These are phyloP conservation scores for Trametes hirsuta DNA, from an alignment of 1,284 basidiomycete species.

Conservation along the genomic window DNA sequence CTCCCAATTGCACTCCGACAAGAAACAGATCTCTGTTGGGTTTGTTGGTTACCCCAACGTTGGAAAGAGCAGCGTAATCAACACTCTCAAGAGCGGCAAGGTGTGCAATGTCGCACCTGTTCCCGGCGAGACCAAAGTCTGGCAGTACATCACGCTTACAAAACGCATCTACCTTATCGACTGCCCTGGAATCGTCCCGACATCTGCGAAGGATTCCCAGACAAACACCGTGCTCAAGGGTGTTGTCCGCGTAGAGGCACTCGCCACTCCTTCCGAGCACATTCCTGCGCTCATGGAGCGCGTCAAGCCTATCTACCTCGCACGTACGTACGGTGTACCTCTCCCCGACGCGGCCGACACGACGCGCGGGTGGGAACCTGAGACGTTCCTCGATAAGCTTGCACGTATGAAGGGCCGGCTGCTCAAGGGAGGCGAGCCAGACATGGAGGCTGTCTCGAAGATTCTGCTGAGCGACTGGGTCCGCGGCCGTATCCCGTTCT, in stretches of 20 bases:
- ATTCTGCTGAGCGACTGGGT: slow-evolving; percentile 98
- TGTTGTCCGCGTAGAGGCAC: slow-evolving; percentile 95
- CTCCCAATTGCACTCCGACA: slow-evolving; percentile 95
- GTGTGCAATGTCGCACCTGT: slow-evolving; percentile 97
- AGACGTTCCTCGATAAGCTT: slow-evolving; percentile 84
- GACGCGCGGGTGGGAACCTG: slow-evolving; percentile 64
- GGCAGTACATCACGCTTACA: slow-evolving; percentile 99
- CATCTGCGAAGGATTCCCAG: slow-evolving; percentile 89
- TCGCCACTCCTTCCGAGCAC: slow-evolving; percentile 93
- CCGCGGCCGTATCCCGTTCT: slow-evolving; percentile 91
- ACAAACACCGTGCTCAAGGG: slow-evolving; percentile 96
- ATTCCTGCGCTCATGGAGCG: slow-evolving; percentile 88
- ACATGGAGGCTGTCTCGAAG: slow-evolving; percentile 91
- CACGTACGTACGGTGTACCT: slow-evolving; percentile 85
- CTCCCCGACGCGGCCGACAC: slow-evolving; percentile 61
- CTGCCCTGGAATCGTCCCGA: slow-evolving; percentile 97
- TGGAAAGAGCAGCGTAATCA: slow-evolving; percentile 97
- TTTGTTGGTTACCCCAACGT: slow-evolving; percentile 99
- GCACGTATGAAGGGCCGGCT: slow-evolving; percentile 92
- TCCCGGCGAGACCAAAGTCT: slow-evolving; percentile 99
- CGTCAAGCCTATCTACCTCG: slow-evolving; percentile 92
- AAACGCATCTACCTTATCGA: slow-evolving; percentile 98
- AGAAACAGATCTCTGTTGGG: slow-evolving; percentile 99
- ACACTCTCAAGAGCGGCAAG: slow-evolving; percentile 98
- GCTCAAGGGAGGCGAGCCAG: slow-evolving; percentile 94